phyloP scores from a whole-genome alignment of 345 rosid genomes.

The Brassica juncea region DNA sequence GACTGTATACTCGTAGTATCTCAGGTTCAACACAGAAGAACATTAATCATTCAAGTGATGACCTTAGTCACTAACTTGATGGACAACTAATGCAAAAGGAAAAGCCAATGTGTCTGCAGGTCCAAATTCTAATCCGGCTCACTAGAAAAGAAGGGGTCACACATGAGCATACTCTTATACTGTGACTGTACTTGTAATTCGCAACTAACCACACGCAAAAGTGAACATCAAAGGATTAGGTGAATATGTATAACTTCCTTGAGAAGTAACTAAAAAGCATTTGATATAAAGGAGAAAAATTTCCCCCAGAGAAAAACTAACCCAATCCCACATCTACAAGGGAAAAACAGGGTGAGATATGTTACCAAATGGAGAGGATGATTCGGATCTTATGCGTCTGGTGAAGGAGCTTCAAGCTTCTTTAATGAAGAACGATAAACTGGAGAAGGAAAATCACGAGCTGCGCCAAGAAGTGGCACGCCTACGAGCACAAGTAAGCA shows the following conservation, averaged over 20 bases:
- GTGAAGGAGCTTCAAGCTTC: slow-evolving; percentile 72
- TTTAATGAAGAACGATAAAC: slow-evolving; percentile 47
- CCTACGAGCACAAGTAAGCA: slow-evolving; percentile 64
- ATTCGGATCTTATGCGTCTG: slow-evolving; percentile 52
- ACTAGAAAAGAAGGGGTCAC: slow-evolving; percentile 5
- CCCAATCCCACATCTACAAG: slow-evolving; percentile 19
- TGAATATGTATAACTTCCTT: slow-evolving; percentile 31
- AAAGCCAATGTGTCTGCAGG: neutral
- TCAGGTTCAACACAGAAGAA: neutral
- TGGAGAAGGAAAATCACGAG: slow-evolving; percentile 81
- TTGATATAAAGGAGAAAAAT: slow-evolving; percentile 30
- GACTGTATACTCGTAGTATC: neutral
- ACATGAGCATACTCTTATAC: slow-evolving; percentile 16
- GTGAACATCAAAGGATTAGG: slow-evolving; percentile 40
- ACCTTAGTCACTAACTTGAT: neutral
- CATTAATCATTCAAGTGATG: neutral
- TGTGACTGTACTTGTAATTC: slow-evolving; percentile 16
- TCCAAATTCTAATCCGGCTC: neutral
- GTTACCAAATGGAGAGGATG: slow-evolving; percentile 55
- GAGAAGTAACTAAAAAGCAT: slow-evolving; percentile 9
- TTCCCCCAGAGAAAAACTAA: neutral
- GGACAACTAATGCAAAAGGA: neutral
- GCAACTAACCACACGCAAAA: slow-evolving; percentile 17
- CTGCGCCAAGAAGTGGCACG: slow-evolving; percentile 67
- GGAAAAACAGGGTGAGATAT: slow-evolving; percentile 11